Evolutionary conservation across 1,284 basidiomycete genomes (phyloP).

Genomic region (Rhodofomes roseus): DNA sequence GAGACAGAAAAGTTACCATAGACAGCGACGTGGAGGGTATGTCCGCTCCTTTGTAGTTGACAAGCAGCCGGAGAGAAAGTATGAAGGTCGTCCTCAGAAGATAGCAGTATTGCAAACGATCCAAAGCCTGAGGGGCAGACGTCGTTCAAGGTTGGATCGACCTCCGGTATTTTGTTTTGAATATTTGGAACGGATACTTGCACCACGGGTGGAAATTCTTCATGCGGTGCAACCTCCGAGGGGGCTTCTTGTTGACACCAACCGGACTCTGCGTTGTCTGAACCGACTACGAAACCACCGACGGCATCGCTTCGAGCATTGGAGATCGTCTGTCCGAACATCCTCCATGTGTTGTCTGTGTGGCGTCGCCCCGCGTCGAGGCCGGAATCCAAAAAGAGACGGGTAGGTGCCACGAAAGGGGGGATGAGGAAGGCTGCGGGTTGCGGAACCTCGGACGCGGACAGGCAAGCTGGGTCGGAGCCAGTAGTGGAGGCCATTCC

Average conservation of each 20-base stretch:
- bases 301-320: slow-evolving; percentile 17
- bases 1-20: slow-evolving; percentile 12
- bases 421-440: slow-evolving; percentile 49
- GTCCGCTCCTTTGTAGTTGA: slow-evolving; percentile 35
- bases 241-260: slow-evolving; percentile 21
- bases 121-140: slow-evolving; percentile 12
- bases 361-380: slow-evolving; percentile 15
- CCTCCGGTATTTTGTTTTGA: background rate
- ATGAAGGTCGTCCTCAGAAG: slow-evolving; percentile 36
- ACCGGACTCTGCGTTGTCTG: slow-evolving; percentile 5
- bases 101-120: slow-evolving; percentile 35
- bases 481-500: slow-evolving; percentile 32
- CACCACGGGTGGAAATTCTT: background rate
- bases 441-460: slow-evolving; percentile 25
- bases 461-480: slow-evolving; percentile 27
- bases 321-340: slow-evolving; percentile 36
- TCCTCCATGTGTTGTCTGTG: slow-evolving; percentile 30
- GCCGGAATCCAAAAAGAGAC: slow-evolving; percentile 23
- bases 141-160: background rate
- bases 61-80: slow-evolving; percentile 43
- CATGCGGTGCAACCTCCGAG: background rate
- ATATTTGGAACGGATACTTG: background rate
- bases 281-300: slow-evolving; percentile 31
- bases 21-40: slow-evolving; percentile 34
- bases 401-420: slow-evolving; percentile 47